Base-by-base conservation (phyloP, 306 rosid species). In the Prunus mume region DNA sequence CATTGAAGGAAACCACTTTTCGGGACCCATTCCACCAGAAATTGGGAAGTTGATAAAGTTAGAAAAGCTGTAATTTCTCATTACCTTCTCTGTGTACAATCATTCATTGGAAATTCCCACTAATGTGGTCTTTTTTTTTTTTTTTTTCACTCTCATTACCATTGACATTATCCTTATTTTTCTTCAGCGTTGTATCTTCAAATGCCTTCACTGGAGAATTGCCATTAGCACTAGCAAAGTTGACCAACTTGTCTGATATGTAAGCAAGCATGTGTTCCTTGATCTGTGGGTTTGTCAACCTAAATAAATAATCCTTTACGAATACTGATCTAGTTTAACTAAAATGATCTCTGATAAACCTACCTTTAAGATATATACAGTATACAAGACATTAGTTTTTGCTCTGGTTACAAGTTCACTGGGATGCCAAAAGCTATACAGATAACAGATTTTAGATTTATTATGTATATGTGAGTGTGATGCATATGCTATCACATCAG, bases 241-340 rank as follows among this genome's bases (percentile, higher is more conserved):
- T 92, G 86, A 90, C 76, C 58, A 86, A 94, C 73, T 87, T 94
- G 87, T 82, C 55, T 85, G 98, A 94, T 87, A 65, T 94, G 98
- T 94, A 79, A 85, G 97, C 73, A 6, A 57, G 65, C 81, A 34
- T 75, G 71, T 49, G 67, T 78, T 77, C 51, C 49, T 58, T 63
- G 76, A 49, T 52, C 12, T 52, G 38, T 51, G 66, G 61, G 12
- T 79, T 72, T 71, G 27, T 60, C 47, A 54, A 43, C n/a, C 60
- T 34, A 55, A 52, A 28, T 49, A 32, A 72, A 46, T 72, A 75
- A 20, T 15, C 27, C 9, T 38, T 38, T 38, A 7, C 43, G 7
- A 38, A 7, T 38, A 1, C 9, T 38, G 43, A 38, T 38, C 2
- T 38, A 38, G 43, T 38, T 38, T 38, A 6, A 38, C 9, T 38